Evolutionary conservation across 768 basidiomycete species (phyloP), one percentile per base, ranked within the genome.

Genomic region (Amyloporia xantha): DNA sequence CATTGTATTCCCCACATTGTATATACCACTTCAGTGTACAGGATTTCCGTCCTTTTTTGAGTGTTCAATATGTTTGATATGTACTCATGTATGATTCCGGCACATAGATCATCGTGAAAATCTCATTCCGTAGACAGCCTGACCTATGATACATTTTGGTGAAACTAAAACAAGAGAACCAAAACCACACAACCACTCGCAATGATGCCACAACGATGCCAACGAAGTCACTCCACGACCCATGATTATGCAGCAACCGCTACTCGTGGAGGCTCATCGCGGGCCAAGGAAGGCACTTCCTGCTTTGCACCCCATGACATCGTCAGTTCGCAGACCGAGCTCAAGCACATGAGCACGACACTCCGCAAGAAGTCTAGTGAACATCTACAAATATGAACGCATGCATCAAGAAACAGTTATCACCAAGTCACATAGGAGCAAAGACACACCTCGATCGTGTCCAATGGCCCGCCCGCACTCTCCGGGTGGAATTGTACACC

Each of bases 401-500:
- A 21, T 48, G 30, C 28, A 24, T 46, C 38, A 23, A n/a, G 44
- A 43, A 17, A 35, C 52, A n/a, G n/a, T n/a, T n/a, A n/a, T n/a
- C n/a, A 38, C 33, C 52, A 33, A 21, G 4, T 28, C 38, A 47
- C 40, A 15, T 40, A 9, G 35, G 10, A 20, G n/a, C 28, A 26
- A 33, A 11, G 17, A 66, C 78, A 43, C 48, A 91, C 91, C 81
- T 94, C 92, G 52, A 98, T 96, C 3, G 96, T 98, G 65, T 98
- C 96, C 49, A 98, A 77, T 38, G 96, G 96, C n/a, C 95, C 95
- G 35, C 96, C 95, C 23, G 92, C 89, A 54, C 91, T 93, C 69
- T 99, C 96, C 13, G 96, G 96, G 68, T 99, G 96, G 83, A 98
- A 99, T 62, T 99, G 96, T 19, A 98, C 95, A 57, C 95, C 96